Evolutionary conservation across 345 rosid species (phyloP).

Genomic region (Erodium maritimum): DNA sequence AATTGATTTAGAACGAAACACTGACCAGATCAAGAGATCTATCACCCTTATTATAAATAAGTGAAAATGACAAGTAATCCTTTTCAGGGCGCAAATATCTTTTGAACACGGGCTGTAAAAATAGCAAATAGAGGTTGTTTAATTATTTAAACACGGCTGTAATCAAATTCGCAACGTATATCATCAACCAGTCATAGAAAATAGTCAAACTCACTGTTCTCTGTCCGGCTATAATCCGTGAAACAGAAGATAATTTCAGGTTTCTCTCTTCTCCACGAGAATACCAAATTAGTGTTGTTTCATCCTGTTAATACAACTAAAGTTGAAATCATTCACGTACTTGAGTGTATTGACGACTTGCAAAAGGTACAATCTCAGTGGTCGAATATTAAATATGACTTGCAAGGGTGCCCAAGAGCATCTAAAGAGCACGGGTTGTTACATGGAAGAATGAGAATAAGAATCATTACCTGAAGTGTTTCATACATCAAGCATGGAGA

Average conservation of each 20-base stretch:
- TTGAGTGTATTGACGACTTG: conserved; percentile 10
- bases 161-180: conserved; percentile 2
- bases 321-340: conserved; percentile 28
- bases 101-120: conserved; percentile 68
- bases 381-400: neutral
- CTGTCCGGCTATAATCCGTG: conserved; percentile 75
- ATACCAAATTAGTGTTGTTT: conserved; percentile 67
- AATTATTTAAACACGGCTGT: neutral
- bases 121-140: neutral
- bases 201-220: conserved; percentile 63
- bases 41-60: conserved; percentile 74
- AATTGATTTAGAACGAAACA: conserved; percentile 5
- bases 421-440: neutral
- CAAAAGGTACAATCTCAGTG: neutral
- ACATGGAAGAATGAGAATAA: neutral
- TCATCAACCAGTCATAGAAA: conserved; percentile 2
- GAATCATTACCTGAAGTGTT: neutral
- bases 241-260: conserved; percentile 54
- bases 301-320: conserved; percentile 64
- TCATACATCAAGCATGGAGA: neutral
- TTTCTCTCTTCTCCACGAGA: conserved; percentile 65
- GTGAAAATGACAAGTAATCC: conserved; percentile 91
- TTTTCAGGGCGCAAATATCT: conserved; percentile 91
- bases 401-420: neutral
- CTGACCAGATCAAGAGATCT: conserved; percentile 96